Evolutionary conservation across 2,329 filamentous ascomycete genomes (phyloP).

Genomic region (Venturia carpophila): DNA sequence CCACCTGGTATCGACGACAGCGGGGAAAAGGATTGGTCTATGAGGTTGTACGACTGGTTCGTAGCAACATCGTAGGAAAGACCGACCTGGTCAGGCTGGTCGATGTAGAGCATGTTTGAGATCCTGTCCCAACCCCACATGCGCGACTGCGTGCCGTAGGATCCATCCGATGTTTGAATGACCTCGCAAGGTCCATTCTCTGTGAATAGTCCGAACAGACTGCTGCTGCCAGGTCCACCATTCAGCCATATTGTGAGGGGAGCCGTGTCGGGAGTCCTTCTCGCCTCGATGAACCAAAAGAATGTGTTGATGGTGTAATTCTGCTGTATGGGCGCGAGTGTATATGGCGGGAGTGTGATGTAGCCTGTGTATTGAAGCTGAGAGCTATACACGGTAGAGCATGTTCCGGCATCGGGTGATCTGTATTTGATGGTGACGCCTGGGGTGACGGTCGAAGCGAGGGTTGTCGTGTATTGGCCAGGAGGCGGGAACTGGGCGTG

Average conservation of each 20-base stretch:
- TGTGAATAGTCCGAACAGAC: slow-evolving; percentile 56
- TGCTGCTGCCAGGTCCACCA: slow-evolving; percentile 58
- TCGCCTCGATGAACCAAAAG: slow-evolving; percentile 58
- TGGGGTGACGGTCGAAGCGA: slow-evolving; percentile 54
- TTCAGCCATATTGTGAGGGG: slow-evolving; percentile 56
- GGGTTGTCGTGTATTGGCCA: slow-evolving; percentile 41
- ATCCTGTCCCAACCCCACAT: slow-evolving; percentile 60
- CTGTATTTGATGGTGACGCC: slow-evolving; percentile 64
- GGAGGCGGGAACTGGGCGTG: slow-evolving; percentile 35
- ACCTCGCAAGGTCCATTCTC: slow-evolving; percentile 47
- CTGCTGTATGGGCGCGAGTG: slow-evolving; percentile 40
- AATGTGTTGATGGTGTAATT: slow-evolving; percentile 55
- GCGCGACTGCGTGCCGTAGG: slow-evolving; percentile 48
- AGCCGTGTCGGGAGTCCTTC: slow-evolving; percentile 44
- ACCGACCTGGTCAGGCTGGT: slow-evolving; percentile 61
- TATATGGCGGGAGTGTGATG: slow-evolving; percentile 51
- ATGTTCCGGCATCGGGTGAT: slow-evolving; percentile 50
- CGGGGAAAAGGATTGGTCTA: slow-evolving; percentile 35
- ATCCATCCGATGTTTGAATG: slow-evolving; percentile 35
- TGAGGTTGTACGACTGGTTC: slow-evolving; percentile 24
- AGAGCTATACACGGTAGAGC: slow-evolving; percentile 54
- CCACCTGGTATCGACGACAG: slow-evolving; percentile 28
- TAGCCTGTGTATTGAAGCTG: slow-evolving; percentile 67
- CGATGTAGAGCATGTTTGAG: slow-evolving; percentile 52
- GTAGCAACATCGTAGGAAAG: slow-evolving; percentile 59